Percentiles rank a stretch among this genome's conserved stretches.
These are phyloP conservation scores for Tolypocladium inflatum DNA, from an alignment of 2,329 filamentous ascomycete genomes.

Conservation along the genomic window DNA sequence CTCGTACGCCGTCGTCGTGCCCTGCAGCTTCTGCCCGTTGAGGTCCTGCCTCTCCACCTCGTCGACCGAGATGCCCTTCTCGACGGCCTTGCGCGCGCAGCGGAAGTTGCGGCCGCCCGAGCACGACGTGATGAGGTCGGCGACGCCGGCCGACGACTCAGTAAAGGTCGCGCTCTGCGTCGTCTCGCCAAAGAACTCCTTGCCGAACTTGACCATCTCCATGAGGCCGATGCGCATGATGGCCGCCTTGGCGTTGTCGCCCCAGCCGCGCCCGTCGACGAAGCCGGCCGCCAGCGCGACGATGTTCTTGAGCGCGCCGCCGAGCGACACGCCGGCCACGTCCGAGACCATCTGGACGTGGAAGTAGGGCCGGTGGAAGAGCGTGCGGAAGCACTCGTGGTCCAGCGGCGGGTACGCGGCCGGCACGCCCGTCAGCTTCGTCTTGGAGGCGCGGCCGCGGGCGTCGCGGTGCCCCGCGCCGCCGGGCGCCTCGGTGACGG, in stretches of 20 bases:
- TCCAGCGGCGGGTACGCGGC: slow-evolving; percentile 77
- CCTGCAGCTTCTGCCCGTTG: slow-evolving; percentile 95
- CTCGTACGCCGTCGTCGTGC: slow-evolving; percentile 83
- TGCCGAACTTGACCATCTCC: slow-evolving; percentile 94
- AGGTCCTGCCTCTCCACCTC: slow-evolving; percentile 85
- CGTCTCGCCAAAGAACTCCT: slow-evolving; percentile 81
- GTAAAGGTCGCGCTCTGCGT: slow-evolving; percentile 82
- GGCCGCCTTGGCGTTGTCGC: slow-evolving; percentile 97
- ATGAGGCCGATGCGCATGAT: slow-evolving; percentile 93
- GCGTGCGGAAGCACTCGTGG: slow-evolving; percentile 69
- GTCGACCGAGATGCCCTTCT: slow-evolving; percentile 68
- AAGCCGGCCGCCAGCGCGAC: slow-evolving; percentile 91
- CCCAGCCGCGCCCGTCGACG: slow-evolving; percentile 92
- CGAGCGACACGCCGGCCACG: slow-evolving; percentile 92
- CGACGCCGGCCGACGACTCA: slow-evolving; percentile 91
- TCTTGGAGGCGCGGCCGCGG: slow-evolving; percentile 55
- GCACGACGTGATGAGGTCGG: slow-evolving; percentile 91
- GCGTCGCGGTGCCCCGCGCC: slow-evolving; percentile 59
- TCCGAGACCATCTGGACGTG: slow-evolving; percentile 90
- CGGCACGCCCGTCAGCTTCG: slow-evolving; percentile 67
- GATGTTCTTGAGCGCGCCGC: slow-evolving; percentile 93
- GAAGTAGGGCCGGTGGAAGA: slow-evolving; percentile 97
- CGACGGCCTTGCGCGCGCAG: slow-evolving; percentile 80
- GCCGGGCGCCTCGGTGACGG: slow-evolving; percentile 41
- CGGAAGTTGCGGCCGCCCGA: slow-evolving; percentile 88